phyloP scores from a whole-genome alignment of 495 filamentous ascomycete species.

The Physcia stellaris region DNA sequence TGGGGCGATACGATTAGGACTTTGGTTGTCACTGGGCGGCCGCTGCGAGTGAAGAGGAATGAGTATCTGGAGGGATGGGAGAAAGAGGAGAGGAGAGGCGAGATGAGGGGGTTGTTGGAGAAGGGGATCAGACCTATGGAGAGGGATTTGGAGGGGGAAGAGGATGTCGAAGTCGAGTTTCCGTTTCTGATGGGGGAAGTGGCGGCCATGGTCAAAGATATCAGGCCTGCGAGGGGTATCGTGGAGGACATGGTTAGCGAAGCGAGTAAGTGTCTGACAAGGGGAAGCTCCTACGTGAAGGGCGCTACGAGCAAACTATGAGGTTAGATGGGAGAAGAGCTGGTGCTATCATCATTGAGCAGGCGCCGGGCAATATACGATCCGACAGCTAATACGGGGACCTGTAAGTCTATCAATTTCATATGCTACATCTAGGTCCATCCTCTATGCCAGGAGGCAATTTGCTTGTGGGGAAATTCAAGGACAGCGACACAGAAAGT shows the following conservation, averaged over 20 bases:
- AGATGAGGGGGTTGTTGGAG: conserved; percentile 56
- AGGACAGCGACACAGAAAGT: too few species aligned
- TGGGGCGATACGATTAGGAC: conserved; percentile 68
- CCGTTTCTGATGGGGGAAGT: conserved; percentile 94
- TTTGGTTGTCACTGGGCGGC: conserved; percentile 64
- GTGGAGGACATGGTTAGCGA: conserved; percentile 77
- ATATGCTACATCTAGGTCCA: too few species aligned
- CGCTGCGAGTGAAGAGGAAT: conserved; percentile 67
- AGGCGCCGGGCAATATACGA: too few species aligned
- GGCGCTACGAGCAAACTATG: conserved; percentile 13
- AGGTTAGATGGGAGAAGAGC: conserved; percentile 6
- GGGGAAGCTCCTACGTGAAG: conserved; percentile 21
- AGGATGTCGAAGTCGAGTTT: conserved; percentile 60
- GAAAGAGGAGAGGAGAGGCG: conserved; percentile 53
- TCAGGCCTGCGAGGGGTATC: conserved; percentile 71
- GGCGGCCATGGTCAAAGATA: conserved; percentile 54
- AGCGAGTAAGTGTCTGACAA: conserved; percentile 54
- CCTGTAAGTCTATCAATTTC: too few species aligned
- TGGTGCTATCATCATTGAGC: too few species aligned
- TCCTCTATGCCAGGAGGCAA: too few species aligned
- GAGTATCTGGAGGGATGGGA: conserved; percentile 75
- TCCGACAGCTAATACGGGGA: too few species aligned
- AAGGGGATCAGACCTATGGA: conserved; percentile 65
- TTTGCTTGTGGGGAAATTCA: too few species aligned
- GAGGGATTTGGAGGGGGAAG: conserved; percentile 62